phyloP scores from a whole-genome alignment of 306 rosid species.

The Hippophae rhamnoides region DNA sequence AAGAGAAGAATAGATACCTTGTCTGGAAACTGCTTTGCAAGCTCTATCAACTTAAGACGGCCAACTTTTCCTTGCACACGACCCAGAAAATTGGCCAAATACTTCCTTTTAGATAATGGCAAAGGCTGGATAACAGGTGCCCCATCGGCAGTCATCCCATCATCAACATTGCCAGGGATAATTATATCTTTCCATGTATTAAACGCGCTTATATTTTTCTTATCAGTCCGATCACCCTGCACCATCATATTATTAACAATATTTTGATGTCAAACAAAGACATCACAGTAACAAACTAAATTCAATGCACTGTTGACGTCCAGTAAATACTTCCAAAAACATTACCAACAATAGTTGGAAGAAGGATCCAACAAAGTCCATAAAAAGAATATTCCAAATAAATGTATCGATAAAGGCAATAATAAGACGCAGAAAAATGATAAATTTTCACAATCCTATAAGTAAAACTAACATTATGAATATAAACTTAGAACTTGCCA shows the following conservation, averaged over 20 bases:
- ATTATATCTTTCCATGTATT: conserved; percentile 97
- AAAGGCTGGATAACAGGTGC: conserved; percentile 48
- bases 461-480: too few relatives aligned
- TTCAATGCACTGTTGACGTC: not conserved
- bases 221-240: conserved; percentile 95
- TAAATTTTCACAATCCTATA: too few relatives aligned
- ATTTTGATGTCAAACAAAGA: conserved; percentile 3
- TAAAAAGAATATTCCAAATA: too few relatives aligned
- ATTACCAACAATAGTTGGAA: too few relatives aligned
- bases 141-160: conserved; percentile 51
- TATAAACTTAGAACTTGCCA: too few relatives aligned
- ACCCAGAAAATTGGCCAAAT: conserved; percentile 83
- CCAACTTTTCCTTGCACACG: conserved; percentile 95
- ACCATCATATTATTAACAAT: conserved; percentile 22
- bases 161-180: conserved; percentile 93
- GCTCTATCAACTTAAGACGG: conserved; percentile 75
- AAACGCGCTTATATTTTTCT: conserved; percentile 78
- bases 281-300: not conserved
- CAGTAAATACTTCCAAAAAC: too few relatives aligned
- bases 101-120: conserved; percentile 74
- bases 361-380: too few relatives aligned
- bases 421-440: too few relatives aligned
- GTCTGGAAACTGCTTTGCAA: conserved; percentile 66
- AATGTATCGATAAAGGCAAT: too few relatives aligned
- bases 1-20: conserved; percentile 45